Evolutionary conservation across 306 rosid species (phyloP), one percentile per base, ranked within the genome.

Genomic region (Trichosanthes truncata): DNA sequence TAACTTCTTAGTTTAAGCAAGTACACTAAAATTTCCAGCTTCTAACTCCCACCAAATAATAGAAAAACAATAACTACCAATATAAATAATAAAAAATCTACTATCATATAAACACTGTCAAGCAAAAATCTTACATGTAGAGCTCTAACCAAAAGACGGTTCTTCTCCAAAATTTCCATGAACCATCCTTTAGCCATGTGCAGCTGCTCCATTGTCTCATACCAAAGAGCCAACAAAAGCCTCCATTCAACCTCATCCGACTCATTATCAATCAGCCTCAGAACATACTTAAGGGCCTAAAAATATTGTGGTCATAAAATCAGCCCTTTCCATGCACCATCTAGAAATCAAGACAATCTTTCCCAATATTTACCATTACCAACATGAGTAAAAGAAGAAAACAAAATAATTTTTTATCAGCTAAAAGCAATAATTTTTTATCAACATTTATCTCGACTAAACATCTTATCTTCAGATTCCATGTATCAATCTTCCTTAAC

Each of bases 211-310:
- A 92, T 87, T 36, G 86, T 87, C 87, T 94, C 98, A 60, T 88
- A 82, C 82, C 92, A 92, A 78, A 92, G 88, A 20, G 98, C 96
- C 60, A 86, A 66, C 90, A 94, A 83, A 79, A 94, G 97, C 86
- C 85, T 87, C 98, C 98, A 94, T 63, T 94, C 97, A 71, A 89
- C 90, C 68, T 89, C 97, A 3, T 89, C 75, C 0, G 98, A 97
- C 81, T 94, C 93, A 45, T 60, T 80, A 55, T 84, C 85, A 84
- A 87, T 90, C 89, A 94, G 83, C 81, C 49, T 87, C 92, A 88
- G 91, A 81, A 91, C 97, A 78, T 89, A 89, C 78, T 87, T 87
- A 73, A 92, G 84, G 79, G 97, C 97, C 80, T 89, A n/a, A n/a
- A n/a, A n/a, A n/a, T n/a, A n/a, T n/a, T n/a, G n/a, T n/a, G n/a